Percentiles rank a stretch among this genome's conserved stretches.
Conservation (phyloP, 2,329 filamentous ascomycete species). For the Colletotrichum tamarilloi region DNA sequence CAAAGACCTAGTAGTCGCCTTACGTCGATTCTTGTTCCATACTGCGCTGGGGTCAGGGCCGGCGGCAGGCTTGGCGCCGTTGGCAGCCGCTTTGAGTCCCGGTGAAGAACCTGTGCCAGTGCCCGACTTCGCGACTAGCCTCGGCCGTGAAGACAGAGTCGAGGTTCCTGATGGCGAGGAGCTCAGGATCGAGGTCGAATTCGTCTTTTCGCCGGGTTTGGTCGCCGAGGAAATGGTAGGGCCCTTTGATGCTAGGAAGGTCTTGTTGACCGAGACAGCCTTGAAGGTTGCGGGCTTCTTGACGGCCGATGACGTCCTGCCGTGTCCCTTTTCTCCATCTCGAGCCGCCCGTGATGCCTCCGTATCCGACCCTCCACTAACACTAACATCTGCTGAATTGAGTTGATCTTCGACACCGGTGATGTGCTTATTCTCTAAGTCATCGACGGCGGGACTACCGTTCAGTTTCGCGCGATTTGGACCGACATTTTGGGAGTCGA, state of each 20-base stretch:
- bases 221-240: conserved; percentile 54
- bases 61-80: conserved; percentile 68
- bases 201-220: conserved; percentile 64
- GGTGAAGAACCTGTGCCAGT: conserved; percentile 65
- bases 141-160: conserved; percentile 69
- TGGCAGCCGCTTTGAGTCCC: conserved; percentile 55
- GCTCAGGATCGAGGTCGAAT: conserved; percentile 54
- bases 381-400: conserved; percentile 74
- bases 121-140: conserved; percentile 81
- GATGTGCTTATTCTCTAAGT: conserved; percentile 68
- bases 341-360: conserved; percentile 73
- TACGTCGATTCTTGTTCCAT: conserved; percentile 91
- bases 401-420: conserved; percentile 68
- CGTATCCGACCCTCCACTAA: conserved; percentile 81
- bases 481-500: conserved; percentile 60
- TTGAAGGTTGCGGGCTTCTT: conserved; percentile 87
- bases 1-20: conserved; percentile 45
- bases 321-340: conserved; percentile 69
- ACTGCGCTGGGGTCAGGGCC: conserved; percentile 80
- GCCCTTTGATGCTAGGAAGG: conserved; percentile 80
- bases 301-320: conserved; percentile 66
- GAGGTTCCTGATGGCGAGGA: conserved; percentile 59
- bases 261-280: conserved; percentile 86
- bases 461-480: conserved; percentile 59
- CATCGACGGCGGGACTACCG: conserved; percentile 59